Percentiles rank a stretch among this genome's conserved stretches.
phyloP scores from a whole-genome alignment of 1,284 basidiomycete genomes.

The Puccinia coronata region DNA sequence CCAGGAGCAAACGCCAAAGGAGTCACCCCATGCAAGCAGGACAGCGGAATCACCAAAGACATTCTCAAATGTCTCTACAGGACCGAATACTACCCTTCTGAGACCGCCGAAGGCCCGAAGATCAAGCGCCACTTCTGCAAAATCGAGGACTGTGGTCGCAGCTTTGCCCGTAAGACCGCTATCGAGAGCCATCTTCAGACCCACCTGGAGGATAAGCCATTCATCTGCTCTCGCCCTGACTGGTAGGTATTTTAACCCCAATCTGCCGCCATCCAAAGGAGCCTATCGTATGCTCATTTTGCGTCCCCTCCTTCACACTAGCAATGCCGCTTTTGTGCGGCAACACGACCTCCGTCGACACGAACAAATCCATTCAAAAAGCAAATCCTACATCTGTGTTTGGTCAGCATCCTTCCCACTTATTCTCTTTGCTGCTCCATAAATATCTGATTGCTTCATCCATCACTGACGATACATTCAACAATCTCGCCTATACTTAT shows the following conservation, averaged over 20 bases:
- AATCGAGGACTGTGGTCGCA: conserved; percentile 60
- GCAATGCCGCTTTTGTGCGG: conserved; percentile 61
- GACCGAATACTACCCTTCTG: background rate
- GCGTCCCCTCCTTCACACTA: conserved; percentile 42
- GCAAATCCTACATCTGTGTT: conserved; percentile 61
- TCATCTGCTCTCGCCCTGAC: conserved; percentile 59
- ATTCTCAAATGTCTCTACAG: conserved; percentile 25
- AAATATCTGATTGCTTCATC: background rate
- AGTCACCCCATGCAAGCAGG: background rate
- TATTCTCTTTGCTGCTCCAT: background rate
- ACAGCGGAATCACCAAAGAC: conserved; percentile 20
- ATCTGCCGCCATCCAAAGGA: background rate
- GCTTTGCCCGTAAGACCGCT: conserved; percentile 61
- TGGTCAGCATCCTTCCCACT: conserved; percentile 51
- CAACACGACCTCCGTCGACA: conserved; percentile 62
- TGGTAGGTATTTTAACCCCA: conserved; percentile 56
- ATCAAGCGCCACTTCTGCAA: conserved; percentile 59
- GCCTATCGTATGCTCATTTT: background rate
- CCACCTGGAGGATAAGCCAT: conserved; percentile 63
- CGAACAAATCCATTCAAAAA: conserved; percentile 61
- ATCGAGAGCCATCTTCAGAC: conserved; percentile 62
- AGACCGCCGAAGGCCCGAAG: background rate
- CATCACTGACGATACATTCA: background rate
- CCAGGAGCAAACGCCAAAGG: conserved; percentile 11
- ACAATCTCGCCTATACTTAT: background rate